Base-by-base conservation (phyloP, 129 eudicot genomes). In the Escallonia herrerae region DNA sequence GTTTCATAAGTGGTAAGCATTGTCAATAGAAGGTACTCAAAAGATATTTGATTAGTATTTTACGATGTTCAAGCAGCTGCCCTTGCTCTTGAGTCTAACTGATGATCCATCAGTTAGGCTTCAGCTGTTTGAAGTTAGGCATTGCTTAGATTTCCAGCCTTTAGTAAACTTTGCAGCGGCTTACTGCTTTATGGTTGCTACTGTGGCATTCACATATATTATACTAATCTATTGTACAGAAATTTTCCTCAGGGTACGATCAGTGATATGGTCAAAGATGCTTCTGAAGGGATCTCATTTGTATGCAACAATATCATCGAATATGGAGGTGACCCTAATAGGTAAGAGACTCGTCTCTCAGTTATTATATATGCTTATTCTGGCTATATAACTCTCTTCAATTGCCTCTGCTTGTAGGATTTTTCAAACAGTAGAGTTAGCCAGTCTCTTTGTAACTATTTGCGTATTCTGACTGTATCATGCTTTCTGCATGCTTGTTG, bases 181-280 rank as follows among this genome's bases (percentile, higher is more conserved):
- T 45, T 5, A 45, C 9, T 45, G 9, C 9, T 5, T 45, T 55
- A 15, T 2, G 4, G 8, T n/a, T 55, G 7, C 43, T 15, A 42
- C 8, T 42, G 54, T 43, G 71, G 42, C 63, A 54, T 67, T 43
- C 55, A 33, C 15, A 47, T 39, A 39, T 33, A 9, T 59, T 56
- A 50, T 73, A 22, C 47, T 6, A 57, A 65, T 68, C 40, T 60
- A 67, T 42, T 44, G 22, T 70, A 84, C 90, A 94, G 99, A 82
- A 94, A 89, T 75, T 94, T 94, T 67, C 99, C 99, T 40, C 97
- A 94, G 74, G 99, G 97, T 60, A 89, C 99, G 53, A 89, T 94
- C 54, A 74, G 95, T 62, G 97, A 94, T 68, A 94, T 89, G 99
- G 77, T 89, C 72, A 74, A 82, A 49, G 99, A 94, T 70, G 95